phyloP scores from a whole-genome alignment of 1,284 basidiomycete species.

The Grifola frondosa region DNA sequence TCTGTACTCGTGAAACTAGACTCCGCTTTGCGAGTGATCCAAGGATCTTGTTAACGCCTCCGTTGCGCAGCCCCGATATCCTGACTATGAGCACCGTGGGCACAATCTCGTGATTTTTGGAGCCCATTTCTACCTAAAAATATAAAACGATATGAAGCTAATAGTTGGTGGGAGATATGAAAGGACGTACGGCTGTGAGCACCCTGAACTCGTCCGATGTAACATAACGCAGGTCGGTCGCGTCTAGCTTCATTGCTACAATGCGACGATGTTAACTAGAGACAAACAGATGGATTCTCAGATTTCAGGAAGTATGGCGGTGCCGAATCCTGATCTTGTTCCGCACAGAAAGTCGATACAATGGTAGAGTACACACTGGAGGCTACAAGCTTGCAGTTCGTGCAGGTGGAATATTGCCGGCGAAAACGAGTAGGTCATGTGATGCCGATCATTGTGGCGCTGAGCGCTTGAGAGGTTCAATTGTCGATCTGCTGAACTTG shows the following conservation, averaged over 20 bases:
- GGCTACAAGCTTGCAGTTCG: too few species aligned
- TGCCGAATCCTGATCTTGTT: too few species aligned
- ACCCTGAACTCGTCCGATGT: slow-evolving; percentile 93
- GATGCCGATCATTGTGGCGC: too few species aligned
- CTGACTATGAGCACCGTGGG: slow-evolving; percentile 88
- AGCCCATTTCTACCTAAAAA: slow-evolving; percentile 90
- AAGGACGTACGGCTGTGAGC: slow-evolving; percentile 76
- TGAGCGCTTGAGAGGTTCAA: too few species aligned
- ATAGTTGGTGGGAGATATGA: slow-evolving; percentile 2
- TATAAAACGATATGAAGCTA: neutral
- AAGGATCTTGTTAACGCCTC: slow-evolving; percentile 92
- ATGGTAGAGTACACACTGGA: too few species aligned
- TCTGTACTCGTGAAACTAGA: slow-evolving; percentile 87
- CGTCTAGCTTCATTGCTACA: slow-evolving; percentile 84
- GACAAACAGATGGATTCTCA: too few species aligned
- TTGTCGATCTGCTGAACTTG: too few species aligned
- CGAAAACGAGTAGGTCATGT: too few species aligned
- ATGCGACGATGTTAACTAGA: too few species aligned
- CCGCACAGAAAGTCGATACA: too few species aligned
- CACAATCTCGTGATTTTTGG: slow-evolving; percentile 97
- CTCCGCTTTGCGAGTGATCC: slow-evolving; percentile 91
- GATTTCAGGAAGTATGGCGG: too few species aligned
- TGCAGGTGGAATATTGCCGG: too few species aligned
- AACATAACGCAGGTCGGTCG: slow-evolving; percentile 92
- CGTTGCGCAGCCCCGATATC: slow-evolving; percentile 87